These are phyloP conservation scores for Saprolegnia diclina DNA, from an alignment of 352 stramenopile species.

Conservation along the genomic window DNA sequence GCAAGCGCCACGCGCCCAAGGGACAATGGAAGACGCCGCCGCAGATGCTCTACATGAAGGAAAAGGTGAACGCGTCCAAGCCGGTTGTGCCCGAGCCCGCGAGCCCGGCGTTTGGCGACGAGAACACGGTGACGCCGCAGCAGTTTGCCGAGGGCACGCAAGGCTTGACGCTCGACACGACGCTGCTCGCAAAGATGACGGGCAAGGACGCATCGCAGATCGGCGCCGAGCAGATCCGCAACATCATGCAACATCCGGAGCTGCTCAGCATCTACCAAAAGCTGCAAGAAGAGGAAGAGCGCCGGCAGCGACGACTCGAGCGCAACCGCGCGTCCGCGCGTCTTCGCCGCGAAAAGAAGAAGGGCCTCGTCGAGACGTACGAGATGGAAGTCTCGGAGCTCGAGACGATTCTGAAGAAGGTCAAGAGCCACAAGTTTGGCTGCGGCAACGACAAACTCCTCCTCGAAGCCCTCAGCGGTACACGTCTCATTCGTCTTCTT, in stretches of 20 bases:
- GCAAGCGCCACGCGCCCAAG: conserved; percentile 43
- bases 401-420: conserved; percentile 72
- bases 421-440: conserved; percentile 72
- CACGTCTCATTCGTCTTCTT: not conserved
- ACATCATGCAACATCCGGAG: conserved; percentile 81
- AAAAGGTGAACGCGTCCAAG: conserved; percentile 25
- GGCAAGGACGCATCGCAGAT: conserved; percentile 71
- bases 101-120: conserved; percentile 18
- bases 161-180: conserved; percentile 70
- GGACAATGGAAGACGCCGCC: conserved; percentile 61
- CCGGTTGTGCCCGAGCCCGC: not conserved
- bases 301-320: conserved; percentile 62
- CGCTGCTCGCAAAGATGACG: conserved; percentile 69
- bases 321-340: conserved; percentile 74
- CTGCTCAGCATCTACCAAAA: conserved; percentile 86
- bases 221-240: conserved; percentile 78
- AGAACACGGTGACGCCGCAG: conserved; percentile 56
- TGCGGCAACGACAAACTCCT: conserved; percentile 58
- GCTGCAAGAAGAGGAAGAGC: conserved; percentile 79
- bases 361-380: conserved; percentile 83
- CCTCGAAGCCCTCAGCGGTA: conserved; percentile 59
- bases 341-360: conserved; percentile 83
- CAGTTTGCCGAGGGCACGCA: conserved; percentile 79
- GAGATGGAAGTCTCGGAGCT: conserved; percentile 83
- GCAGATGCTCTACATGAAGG: conserved; percentile 48